Evolutionary conservation across 2,329 filamentous ascomycete genomes (phyloP), one percentile per base, ranked within the genome.

Genomic region (Fusarium sororula): DNA sequence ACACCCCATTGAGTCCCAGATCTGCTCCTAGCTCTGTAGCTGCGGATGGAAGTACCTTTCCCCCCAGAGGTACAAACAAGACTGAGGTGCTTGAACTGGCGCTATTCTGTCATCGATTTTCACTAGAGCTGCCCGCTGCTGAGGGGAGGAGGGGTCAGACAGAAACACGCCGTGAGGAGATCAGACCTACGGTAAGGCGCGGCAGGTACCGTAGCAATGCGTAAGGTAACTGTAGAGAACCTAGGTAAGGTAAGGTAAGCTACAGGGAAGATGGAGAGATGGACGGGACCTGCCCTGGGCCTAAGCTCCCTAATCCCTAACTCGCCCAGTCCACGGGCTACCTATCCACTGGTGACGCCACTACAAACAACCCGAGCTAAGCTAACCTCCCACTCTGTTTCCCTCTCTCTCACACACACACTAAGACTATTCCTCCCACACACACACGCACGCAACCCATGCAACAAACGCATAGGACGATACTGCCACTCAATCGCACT

Each of bases 11-110:
- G 28, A 30, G 30, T 62, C 48, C n/a, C n/a, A 55, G 24, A 47
- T 58, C 30, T 70, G 15, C 64, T 39, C 50, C 41, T 51, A 39
- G 41, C 61, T 60, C 57, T 69, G 62, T 55, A 64, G 39, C 24
- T 78, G 75, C 75, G 75, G 75, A 73, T 78, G 75, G 63, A 69
- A 37, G 75, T 77, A 77, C 55, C 74, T 78, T 72, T 72, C 28
- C 45, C 50, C 44, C 24, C n/a, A 48, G 47, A 70, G 74, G 67
- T 78, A 78, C 75, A 68, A 64, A 75, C 74, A 67, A 58, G 50
- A 55, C n/a, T 45, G 35, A 37, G 35, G 35, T 37, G 30, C 54
- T 72, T 42, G 48, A 66, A 68, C 73, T 75, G 54, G 59, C 74
- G 74, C 75, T 78, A 50, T 28, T 24, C 26, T 24, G 60, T 62